Evolutionary conservation across 129 eudicot genomes (phyloP).

Genomic region (Flaveria bidentis): DNA sequence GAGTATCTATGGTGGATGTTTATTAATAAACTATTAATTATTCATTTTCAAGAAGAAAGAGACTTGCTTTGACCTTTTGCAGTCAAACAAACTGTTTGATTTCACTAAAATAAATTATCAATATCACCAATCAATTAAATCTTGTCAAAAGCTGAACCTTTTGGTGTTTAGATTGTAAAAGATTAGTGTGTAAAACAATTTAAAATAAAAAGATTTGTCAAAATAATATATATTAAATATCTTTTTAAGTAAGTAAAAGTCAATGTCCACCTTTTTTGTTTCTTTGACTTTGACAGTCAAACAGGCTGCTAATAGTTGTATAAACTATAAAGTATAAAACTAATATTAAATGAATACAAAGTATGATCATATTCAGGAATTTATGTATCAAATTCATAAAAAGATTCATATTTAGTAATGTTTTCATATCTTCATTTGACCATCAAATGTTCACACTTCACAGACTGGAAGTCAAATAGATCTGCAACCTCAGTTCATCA

Average conservation of each 20-base stretch:
- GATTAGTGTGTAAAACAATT: neutral
- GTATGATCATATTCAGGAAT: neutral
- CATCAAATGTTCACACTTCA: neutral
- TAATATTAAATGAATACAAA: neutral
- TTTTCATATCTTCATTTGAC: neutral
- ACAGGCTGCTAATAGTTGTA: conserved; percentile 10
- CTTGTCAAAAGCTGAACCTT: neutral
- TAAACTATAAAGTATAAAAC: neutral
- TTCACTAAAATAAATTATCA: neutral
- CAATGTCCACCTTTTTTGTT: neutral
- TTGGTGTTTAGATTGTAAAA: conserved; percentile 6
- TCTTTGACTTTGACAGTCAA: conserved; percentile 11
- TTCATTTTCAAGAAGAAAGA: conserved; percentile 5
- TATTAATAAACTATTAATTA: neutral
- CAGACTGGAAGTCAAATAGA: conserved; percentile 17
- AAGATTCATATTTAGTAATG: neutral
- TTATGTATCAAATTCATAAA: neutral
- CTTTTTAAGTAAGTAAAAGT: neutral
- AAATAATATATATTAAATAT: neutral
- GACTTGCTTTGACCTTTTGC: neutral
- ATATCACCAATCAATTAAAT: neutral
- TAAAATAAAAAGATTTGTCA: neutral
- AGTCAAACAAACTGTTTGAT: conserved; percentile 5
- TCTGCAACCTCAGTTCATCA: conserved; percentile 20
- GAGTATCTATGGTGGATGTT: neutral